Evolutionary conservation across 2,329 filamentous ascomycete species (phyloP).

Genomic region (Zasmidium angulare): DNA sequence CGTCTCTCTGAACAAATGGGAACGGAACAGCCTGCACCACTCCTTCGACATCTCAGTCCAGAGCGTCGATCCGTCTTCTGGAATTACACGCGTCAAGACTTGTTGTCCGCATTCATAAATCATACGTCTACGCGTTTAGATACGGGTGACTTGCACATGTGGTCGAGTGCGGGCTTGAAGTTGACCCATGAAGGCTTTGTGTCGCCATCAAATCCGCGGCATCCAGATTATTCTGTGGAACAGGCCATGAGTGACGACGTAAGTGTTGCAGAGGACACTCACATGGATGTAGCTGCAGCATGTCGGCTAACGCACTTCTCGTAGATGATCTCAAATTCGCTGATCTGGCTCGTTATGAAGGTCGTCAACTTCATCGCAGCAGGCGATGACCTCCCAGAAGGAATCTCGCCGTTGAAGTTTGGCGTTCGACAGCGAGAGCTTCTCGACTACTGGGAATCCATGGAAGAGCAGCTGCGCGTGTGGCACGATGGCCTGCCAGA

Average conservation of each 20-base stretch:
- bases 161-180: conserved; percentile 63
- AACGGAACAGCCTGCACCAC: conserved; percentile 3
- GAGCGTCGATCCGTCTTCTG: conserved; percentile 63
- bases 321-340: conserved; percentile 58
- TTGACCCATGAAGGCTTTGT: conserved; percentile 56
- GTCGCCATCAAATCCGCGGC: conserved; percentile 47
- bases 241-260: conserved; percentile 58
- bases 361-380: conserved; percentile 64
- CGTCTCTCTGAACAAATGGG: conserved; percentile 12
- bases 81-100: conserved; percentile 67
- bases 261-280: background rate
- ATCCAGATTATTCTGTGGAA: conserved; percentile 43
- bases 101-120: conserved; percentile 64
- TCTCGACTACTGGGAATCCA: conserved; percentile 54
- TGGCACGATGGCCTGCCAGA: conserved; percentile 61
- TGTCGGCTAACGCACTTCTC: too few species aligned
- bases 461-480: conserved; percentile 57
- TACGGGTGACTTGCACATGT: conserved; percentile 61
- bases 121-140: conserved; percentile 61
- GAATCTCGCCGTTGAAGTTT: conserved; percentile 40
- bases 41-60: conserved; percentile 46
- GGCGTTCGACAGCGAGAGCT: conserved; percentile 52
- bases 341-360: conserved; percentile 67
- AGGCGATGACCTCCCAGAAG: conserved; percentile 51
- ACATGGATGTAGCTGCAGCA: background rate